Percentiles rank a stretch among this genome's conserved stretches.
Evolutionary conservation across 2,329 filamentous ascomycete species (phyloP).

Genomic region (Ascochyta pisi): DNA sequence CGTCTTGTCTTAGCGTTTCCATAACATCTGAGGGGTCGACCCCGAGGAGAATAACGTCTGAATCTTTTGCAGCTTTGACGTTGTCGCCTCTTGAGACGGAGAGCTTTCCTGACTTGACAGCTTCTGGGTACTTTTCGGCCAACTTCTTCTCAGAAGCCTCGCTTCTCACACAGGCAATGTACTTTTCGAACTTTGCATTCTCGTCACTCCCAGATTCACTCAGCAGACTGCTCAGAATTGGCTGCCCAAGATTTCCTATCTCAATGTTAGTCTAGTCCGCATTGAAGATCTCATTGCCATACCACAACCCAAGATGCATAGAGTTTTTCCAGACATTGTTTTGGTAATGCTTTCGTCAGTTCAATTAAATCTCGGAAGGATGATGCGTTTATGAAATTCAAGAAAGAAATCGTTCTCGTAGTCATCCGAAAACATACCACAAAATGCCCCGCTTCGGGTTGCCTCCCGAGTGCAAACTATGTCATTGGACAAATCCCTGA

Average conservation of each 20-base stretch:
- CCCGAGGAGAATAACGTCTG: constrained; percentile 56
- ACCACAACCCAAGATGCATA: constrained; percentile 43
- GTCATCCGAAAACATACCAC: not conserved
- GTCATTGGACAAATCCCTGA: not conserved
- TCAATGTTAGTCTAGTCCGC: not conserved
- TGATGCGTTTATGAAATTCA: not conserved
- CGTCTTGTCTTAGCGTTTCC: constrained; percentile 47
- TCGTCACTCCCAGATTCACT: constrained; percentile 20
- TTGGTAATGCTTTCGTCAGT: not conserved
- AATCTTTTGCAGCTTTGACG: constrained; percentile 43
- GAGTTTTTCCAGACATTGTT: constrained; percentile 16
- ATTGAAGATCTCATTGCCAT: constrained; percentile 3
- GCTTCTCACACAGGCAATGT: constrained; percentile 55
- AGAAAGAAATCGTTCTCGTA: not conserved
- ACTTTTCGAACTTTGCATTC: constrained; percentile 37
- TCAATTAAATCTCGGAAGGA: not conserved
- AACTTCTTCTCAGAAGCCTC: constrained; percentile 47
- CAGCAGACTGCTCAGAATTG: constrained; percentile 48
- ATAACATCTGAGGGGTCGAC: constrained; percentile 57
- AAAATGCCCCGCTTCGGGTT: constrained; percentile 12
- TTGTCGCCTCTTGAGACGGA: constrained; percentile 47
- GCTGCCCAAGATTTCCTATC: constrained; percentile 50
- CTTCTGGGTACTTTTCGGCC: constrained; percentile 38
- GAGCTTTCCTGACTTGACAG: constrained; percentile 36
- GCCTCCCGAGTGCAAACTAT: constrained; percentile 10